Evolutionary conservation across 306 rosid genomes (phyloP).

Genomic region (Malus asiatica): DNA sequence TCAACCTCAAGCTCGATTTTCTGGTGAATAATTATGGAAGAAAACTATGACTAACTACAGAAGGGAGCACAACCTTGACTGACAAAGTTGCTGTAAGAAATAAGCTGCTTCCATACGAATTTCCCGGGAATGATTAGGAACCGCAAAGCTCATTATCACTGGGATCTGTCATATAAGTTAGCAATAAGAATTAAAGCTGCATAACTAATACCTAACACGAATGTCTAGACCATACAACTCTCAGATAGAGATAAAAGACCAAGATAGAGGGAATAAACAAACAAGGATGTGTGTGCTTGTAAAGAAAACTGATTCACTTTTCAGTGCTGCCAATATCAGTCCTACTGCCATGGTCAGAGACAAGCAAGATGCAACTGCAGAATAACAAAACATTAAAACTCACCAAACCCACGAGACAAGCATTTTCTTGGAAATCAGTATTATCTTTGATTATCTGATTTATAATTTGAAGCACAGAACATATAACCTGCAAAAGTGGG

Average conservation of each 20-base stretch:
- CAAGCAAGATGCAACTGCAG: constrained; percentile 5
- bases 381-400: constrained; percentile 24
- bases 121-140: constrained; percentile 88
- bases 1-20: constrained; percentile 13
- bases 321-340: neutral
- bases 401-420: constrained; percentile 97
- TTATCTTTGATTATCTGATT: constrained; percentile 88
- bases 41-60: neutral
- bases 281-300: neutral
- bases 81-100: constrained; percentile 96
- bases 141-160: constrained; percentile 79
- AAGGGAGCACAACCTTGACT: constrained; percentile 59
- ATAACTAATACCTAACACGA: constrained; percentile 1
- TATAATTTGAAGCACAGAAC: constrained; percentile 94
- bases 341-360: neutral
- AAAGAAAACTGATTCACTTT: neutral
- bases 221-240: neutral
- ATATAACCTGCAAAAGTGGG: constrained; percentile 56
- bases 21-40: neutral
- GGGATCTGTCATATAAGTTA: constrained; percentile 64
- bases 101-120: constrained; percentile 98
- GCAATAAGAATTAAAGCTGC: constrained; percentile 10
- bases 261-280: neutral
- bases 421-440: constrained; percentile 88
- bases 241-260: neutral